These are phyloP conservation scores for Backusella parvicylindrica DNA, from an alignment of 192 early-diverging fungal species.

Conservation along the genomic window DNA sequence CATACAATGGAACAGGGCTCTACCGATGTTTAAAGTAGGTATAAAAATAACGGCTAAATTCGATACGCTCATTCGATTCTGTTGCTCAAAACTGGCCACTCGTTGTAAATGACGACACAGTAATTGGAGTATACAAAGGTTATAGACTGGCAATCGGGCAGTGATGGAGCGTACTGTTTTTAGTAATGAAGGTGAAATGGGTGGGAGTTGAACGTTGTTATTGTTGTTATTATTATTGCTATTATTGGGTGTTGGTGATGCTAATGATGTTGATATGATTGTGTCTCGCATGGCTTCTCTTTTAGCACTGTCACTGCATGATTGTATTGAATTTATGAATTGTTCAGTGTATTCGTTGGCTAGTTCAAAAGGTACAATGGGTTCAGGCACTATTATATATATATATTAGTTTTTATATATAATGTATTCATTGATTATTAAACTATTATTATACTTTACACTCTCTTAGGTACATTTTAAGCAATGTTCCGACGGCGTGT, in stretches of 20 bases:
- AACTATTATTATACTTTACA: constrained; percentile 33
- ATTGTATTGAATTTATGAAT: constrained; percentile 23
- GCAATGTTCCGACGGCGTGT: constrained; percentile 54
- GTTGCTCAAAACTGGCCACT: constrained; percentile 40
- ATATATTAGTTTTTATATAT: neutral
- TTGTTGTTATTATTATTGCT: neutral
- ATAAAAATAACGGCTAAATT: constrained; percentile 61
- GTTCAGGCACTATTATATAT: constrained; percentile 40
- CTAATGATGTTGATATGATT: neutral
- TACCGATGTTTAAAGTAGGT: constrained; percentile 53
- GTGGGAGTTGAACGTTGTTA: constrained; percentile 9
- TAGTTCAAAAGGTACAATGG: constrained; percentile 44
- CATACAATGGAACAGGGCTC: constrained; percentile 50
- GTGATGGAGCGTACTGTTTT: constrained; percentile 34
- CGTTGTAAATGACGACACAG: constrained; percentile 53
- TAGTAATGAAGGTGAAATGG: constrained; percentile 24
- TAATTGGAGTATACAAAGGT: constrained; percentile 47
- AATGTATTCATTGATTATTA: neutral
- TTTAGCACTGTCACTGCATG: constrained; percentile 20
- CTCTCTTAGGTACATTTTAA: constrained; percentile 60
- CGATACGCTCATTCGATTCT: constrained; percentile 58
- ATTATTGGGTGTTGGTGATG: neutral
- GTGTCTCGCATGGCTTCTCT: neutral
- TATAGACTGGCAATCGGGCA: constrained; percentile 41
- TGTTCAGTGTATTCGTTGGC: constrained; percentile 43